phyloP scores from a whole-genome alignment of 176 grass and related monocot species.

The Rhipidocladum racemiflorum region DNA sequence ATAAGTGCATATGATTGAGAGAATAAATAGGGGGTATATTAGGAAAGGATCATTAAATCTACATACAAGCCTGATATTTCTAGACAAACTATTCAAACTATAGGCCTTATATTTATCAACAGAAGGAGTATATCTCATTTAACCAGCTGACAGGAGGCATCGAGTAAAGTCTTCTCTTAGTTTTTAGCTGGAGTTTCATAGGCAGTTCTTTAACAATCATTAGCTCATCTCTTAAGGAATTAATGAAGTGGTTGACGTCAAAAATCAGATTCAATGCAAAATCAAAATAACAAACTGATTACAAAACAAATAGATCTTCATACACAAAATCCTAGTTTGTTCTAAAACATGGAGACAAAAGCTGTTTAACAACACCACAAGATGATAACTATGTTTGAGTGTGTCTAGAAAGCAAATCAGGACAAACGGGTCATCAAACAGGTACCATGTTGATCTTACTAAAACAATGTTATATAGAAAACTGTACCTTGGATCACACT shows the following conservation, averaged over 20 bases:
- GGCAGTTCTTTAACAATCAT: conserved; percentile 85
- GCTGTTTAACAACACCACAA: not conserved
- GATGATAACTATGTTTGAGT: not conserved
- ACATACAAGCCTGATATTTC: too few relatives aligned
- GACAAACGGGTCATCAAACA: not conserved
- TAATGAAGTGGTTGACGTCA: conserved; percentile 82
- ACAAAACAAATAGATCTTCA: not conserved
- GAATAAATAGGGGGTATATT: too few relatives aligned
- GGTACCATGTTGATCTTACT: not conserved
- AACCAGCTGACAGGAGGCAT: conserved; percentile 97
- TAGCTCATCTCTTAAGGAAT: conserved; percentile 95
- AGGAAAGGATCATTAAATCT: too few relatives aligned
- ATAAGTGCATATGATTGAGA: too few relatives aligned
- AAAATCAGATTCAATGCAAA: conserved; percentile 99
- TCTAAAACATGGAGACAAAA: not conserved
- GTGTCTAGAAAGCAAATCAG: too few relatives aligned
- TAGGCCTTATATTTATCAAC: too few relatives aligned
- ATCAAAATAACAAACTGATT: too few relatives aligned
- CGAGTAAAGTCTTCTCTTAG: conserved; percentile 52
- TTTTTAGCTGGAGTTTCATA: conserved; percentile 56
- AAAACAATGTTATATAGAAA: not conserved
- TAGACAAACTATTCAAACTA: too few relatives aligned
- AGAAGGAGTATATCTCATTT: too few relatives aligned
- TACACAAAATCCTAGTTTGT: not conserved
- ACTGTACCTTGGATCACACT: conserved; percentile 87